Conservation (phyloP, 352 stramenopile species). For the Pythium aphanidermatum region DNA sequence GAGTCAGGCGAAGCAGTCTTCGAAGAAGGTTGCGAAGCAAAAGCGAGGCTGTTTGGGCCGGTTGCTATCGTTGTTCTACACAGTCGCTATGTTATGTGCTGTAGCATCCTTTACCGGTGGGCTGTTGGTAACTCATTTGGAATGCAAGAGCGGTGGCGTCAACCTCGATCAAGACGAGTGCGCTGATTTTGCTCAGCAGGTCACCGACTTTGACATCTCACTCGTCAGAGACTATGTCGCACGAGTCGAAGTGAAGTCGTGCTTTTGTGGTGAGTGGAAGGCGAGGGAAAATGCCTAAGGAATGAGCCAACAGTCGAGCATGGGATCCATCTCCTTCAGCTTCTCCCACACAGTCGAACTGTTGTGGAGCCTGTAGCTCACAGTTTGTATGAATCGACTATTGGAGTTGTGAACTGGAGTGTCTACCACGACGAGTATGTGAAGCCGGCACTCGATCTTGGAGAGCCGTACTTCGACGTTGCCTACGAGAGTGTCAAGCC, state of each 20-base stretch:
- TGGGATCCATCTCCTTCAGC: constrained; percentile 3
- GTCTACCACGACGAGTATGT: no score
- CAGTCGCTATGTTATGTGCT: no score
- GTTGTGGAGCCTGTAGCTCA: constrained; percentile 8
- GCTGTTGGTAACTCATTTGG: constrained; percentile 4
- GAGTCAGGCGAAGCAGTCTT: not conserved
- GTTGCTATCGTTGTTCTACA: constrained; percentile 15
- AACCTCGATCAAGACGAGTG: not conserved
- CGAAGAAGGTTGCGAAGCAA: not conserved
- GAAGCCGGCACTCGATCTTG: no score
- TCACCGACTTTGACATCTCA: constrained; percentile 3
- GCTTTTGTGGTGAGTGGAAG: constrained; percentile 15
- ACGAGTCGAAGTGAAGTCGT: constrained; percentile 4
- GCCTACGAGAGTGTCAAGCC: not conserved
- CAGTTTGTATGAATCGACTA: no score
- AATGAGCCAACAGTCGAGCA: not conserved
- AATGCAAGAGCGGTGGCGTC: not conserved
- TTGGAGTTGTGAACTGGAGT: no score
- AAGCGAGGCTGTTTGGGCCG: constrained; percentile 11
- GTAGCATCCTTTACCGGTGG: no score
- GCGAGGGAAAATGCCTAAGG: not conserved
- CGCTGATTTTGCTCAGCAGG: not conserved
- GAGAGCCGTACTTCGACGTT: no score
- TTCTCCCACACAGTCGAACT: constrained; percentile 10
- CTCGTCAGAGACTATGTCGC: constrained; percentile 4